Conservation (phyloP, 495 filamentous ascomycete genomes). For the Penicillium paxilli region DNA sequence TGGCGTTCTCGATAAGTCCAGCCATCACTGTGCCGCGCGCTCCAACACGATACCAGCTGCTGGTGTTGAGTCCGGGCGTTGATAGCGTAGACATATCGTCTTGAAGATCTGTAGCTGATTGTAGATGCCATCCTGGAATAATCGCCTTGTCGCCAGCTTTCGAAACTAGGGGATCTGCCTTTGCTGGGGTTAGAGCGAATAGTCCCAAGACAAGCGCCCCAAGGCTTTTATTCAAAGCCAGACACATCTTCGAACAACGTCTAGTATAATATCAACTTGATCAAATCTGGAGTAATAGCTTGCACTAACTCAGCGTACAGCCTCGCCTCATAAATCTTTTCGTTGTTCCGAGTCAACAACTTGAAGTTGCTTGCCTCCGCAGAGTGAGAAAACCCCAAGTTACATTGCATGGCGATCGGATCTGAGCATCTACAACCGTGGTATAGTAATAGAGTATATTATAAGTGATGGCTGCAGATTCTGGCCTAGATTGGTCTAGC, state of each 20-base stretch:
- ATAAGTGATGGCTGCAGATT: background rate
- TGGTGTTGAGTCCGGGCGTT: conserved; percentile 43
- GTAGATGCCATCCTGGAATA: conserved; percentile 58
- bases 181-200: background rate
- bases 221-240: background rate
- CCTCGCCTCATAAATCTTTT: background rate
- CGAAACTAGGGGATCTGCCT: conserved; percentile 13
- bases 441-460: background rate
- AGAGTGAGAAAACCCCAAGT: background rate
- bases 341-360: background rate
- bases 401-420: conserved; percentile 5
- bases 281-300: background rate
- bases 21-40: conserved; percentile 58
- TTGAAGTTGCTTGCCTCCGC: background rate
- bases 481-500: background rate
- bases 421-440: conserved; percentile 4
- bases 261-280: background rate
- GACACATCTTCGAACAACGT: background rate
- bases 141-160: conserved; percentile 30
- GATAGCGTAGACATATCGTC: conserved; percentile 45
- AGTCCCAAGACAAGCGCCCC: background rate
- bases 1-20: conserved; percentile 51
- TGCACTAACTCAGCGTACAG: background rate
- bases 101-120: conserved; percentile 42
- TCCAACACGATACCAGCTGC: conserved; percentile 53